Conservation (phyloP, 148 eudicot species). For the Arctostaphylos glauca region DNA sequence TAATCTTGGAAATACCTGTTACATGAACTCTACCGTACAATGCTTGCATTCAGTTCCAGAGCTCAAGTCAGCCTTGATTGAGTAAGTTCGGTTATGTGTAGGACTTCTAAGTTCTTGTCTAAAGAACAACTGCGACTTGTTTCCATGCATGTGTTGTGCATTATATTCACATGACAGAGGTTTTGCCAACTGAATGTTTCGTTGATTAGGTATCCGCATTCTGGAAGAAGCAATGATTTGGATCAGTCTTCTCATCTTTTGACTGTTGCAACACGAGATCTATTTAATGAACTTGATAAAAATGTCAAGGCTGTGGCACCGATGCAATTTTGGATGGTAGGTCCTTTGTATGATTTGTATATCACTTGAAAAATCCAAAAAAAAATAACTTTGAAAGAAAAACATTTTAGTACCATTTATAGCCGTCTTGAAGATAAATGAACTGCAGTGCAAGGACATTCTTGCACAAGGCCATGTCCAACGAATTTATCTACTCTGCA, state of each 20-base stretch:
- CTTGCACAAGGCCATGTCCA: background rate
- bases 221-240: slow-evolving; percentile 69
- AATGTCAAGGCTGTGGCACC: slow-evolving; percentile 93
- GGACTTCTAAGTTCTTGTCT: background rate
- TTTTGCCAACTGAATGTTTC: background rate
- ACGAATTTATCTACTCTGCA: background rate
- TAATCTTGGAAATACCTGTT: slow-evolving; percentile 94
- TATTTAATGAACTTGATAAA: slow-evolving; percentile 86
- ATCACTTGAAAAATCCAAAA: background rate
- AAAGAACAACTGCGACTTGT: background rate
- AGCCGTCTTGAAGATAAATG: background rate
- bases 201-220: slow-evolving; percentile 65
- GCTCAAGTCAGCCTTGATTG: slow-evolving; percentile 77
- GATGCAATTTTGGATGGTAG: slow-evolving; percentile 91
- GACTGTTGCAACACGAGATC: slow-evolving; percentile 87
- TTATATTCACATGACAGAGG: slow-evolving; percentile 11
- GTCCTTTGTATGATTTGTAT: slow-evolving; percentile 10
- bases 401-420: background rate
- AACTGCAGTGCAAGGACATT: background rate
- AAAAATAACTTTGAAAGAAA: background rate
- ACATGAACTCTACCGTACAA: slow-evolving; percentile 95
- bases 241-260: slow-evolving; percentile 87
- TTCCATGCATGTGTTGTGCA: background rate
- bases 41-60: slow-evolving; percentile 97
- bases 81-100: slow-evolving; percentile 38